A percentile compares a stretch with the other conserved stretches of the same genome.
Conservation (phyloP, 2,329 filamentous ascomycete genomes). For the Huntiella omanensis region DNA sequence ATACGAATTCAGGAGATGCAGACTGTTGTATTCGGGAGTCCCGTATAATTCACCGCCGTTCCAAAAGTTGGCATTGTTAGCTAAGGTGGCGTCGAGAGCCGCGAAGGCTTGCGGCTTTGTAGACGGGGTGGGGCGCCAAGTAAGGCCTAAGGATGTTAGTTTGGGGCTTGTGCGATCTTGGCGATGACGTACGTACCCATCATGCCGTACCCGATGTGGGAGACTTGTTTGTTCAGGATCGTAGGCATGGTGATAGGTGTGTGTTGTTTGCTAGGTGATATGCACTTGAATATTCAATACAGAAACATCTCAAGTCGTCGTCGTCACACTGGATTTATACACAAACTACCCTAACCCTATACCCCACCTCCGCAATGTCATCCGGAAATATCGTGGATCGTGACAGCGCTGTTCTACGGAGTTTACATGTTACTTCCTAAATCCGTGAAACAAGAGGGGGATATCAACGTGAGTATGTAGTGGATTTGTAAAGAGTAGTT, state of each 20-base stretch:
- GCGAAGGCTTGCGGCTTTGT: constrained; percentile 31
- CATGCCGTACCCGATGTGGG: constrained; percentile 33
- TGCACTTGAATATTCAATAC: too few relatives aligned
- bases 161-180: neutral
- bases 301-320: too few relatives aligned
- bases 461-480: too few relatives aligned
- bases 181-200: constrained; percentile 28
- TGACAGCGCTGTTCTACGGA: too few relatives aligned
- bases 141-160: constrained; percentile 20
- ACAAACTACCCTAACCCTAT: too few relatives aligned
- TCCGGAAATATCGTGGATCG: too few relatives aligned
- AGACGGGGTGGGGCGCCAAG: constrained; percentile 22
- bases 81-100: constrained; percentile 34
- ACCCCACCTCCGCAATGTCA: too few relatives aligned
- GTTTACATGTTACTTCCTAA: too few relatives aligned
- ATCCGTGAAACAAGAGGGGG: too few relatives aligned
- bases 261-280: too few relatives aligned
- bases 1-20: constrained; percentile 41
- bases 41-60: constrained; percentile 51
- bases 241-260: constrained; percentile 15
- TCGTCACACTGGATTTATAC: too few relatives aligned
- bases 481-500: too few relatives aligned
- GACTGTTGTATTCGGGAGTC: constrained; percentile 34
- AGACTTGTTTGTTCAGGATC: constrained; percentile 26
- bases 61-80: constrained; percentile 31